Base-by-base conservation (phyloP, 1,284 basidiomycete species). In the Malassezia arunalokei region DNA sequence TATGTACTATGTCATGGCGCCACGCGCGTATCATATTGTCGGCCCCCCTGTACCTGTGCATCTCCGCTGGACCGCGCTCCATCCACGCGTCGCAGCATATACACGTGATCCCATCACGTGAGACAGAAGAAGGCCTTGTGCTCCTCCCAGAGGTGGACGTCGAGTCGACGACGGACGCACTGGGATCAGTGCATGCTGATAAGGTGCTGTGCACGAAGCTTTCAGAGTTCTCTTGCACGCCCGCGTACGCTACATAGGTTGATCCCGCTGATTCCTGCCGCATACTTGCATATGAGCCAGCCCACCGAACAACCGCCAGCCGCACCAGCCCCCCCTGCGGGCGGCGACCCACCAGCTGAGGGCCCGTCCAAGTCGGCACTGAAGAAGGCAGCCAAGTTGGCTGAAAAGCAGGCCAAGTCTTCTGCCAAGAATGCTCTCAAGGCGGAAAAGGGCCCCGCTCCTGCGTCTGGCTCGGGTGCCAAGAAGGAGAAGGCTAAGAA, bases 401-500 rank as follows among this genome's bases (percentile, higher is more conserved):
- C 64, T 11, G 63, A 65, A 33, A 71, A 72, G 61, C 57, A 63
- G 32, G 65, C 66, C 29, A 65, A 67, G 54, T 56, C 59, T 15
- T 58, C 60, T 11, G 66, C 66, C 27, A 65, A 67, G 58, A 63
- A 65, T 31, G 65, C 68, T 30, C 60, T 63, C 43, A 72, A 71
- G 58, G 54, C 57, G 28, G 65, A 65, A 30, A 67, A 64, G 48
- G 54, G 51, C 1, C 44, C 58, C 12, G 14, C 31, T 9, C 27
- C 42, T 17, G 43, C 43, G n/a, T 49, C 59, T n/a, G 47, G 51
- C 9, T 63, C 53, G 27, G 54, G 59, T 30, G 49, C 57, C 29
- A 71, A 70, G 57, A 71, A 70, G 61, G 65, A 69, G 37, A 70
- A 71, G 56, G 57, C 43, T 5, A 71, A 71, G 55, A 71, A 71